Evolutionary conservation across 257 asterid species (phyloP).

Genomic region (Asclepias syriaca): DNA sequence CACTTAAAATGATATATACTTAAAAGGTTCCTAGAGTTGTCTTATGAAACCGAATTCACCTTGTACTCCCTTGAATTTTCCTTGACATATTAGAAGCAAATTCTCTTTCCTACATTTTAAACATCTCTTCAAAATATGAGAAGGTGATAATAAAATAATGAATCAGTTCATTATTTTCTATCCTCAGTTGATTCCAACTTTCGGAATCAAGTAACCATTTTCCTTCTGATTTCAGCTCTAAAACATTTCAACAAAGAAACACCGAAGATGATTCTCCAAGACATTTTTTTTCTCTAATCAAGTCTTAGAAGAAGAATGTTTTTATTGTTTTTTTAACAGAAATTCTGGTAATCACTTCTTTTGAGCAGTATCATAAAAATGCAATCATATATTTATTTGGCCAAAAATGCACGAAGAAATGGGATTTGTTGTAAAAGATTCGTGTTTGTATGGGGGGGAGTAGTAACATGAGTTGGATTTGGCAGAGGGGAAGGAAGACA

Average conservation of each 20-base stretch:
- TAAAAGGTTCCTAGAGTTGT: background rate
- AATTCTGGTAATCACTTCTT: background rate
- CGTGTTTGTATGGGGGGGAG: background rate
- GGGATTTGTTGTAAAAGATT: background rate
- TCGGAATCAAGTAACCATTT: background rate
- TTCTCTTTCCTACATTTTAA: background rate
- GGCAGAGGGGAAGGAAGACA: background rate
- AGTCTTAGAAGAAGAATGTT: background rate
- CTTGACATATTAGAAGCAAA: background rate
- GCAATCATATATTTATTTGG: background rate
- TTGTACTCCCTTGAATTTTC: background rate
- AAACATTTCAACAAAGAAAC: background rate
- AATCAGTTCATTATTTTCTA: background rate
- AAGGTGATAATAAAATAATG: background rate
- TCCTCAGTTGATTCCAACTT: background rate
- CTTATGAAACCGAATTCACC: background rate
- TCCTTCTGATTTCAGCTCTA: constrained; percentile 1
- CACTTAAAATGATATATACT: background rate
- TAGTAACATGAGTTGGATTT: background rate
- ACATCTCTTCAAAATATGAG: background rate
- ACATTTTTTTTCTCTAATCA: background rate
- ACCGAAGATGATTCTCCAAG: background rate
- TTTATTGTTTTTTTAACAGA: background rate
- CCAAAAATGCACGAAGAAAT: background rate
- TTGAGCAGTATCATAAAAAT: background rate